Evolutionary conservation across 371 early-diverging fungal species (phyloP).

Genomic region (Vairimorpha apis): DNA sequence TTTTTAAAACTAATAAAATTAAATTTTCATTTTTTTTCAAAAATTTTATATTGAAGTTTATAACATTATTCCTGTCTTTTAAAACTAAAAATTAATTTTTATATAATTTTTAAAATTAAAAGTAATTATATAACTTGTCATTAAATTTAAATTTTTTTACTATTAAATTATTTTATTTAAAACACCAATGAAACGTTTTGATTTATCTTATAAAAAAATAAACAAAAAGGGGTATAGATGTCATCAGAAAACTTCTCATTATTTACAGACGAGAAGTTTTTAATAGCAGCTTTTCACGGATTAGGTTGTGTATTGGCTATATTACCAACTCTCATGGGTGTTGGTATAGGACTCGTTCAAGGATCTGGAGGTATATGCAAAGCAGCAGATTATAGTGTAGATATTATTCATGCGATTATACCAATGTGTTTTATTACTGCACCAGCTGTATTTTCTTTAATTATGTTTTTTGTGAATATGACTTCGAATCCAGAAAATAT

Average conservation of each 20-base stretch:
- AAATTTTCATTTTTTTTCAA: too few species aligned
- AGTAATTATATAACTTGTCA: too few species aligned
- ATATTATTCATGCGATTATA: slow-evolving; percentile 55
- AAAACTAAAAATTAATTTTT: too few species aligned
- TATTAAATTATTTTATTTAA: background rate
- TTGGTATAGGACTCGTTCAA: slow-evolving; percentile 53
- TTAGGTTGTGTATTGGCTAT: slow-evolving; percentile 27
- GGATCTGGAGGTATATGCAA: slow-evolving; percentile 59
- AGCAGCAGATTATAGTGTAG: slow-evolving; percentile 52
- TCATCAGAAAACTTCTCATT: background rate
- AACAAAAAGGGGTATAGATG: too few species aligned
- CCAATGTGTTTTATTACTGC: slow-evolving; percentile 62
- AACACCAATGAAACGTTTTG: slow-evolving; percentile 16
- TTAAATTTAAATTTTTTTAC: background rate
- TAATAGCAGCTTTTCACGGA: background rate
- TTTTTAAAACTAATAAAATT: too few species aligned
- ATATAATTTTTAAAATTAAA: too few species aligned
- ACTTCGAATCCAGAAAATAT: slow-evolving; percentile 25
- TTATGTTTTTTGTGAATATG: slow-evolving; percentile 56
- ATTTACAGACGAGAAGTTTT: background rate
- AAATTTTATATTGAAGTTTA: too few species aligned
- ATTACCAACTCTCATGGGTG: slow-evolving; percentile 58
- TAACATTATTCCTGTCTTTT: too few species aligned
- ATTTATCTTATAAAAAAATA: background rate
- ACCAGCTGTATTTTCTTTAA: slow-evolving; percentile 55